These are phyloP conservation scores for Fraxinus xanthoxyloides DNA, from an alignment of 305 asterid species.

Conservation along the genomic window DNA sequence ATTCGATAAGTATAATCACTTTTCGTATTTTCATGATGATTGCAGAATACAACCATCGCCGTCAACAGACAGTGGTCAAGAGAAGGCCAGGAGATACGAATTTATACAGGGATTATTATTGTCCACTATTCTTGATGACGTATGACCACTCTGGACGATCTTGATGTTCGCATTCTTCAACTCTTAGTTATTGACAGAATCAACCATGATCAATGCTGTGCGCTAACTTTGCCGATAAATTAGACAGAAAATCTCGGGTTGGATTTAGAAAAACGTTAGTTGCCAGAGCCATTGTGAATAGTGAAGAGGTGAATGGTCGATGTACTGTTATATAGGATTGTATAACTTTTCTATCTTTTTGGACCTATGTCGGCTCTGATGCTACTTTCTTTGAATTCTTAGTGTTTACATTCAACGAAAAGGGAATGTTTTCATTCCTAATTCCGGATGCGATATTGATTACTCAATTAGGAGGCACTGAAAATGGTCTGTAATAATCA, in stretches of 20 bases:
- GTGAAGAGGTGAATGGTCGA: neutral
- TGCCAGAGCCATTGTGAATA: neutral
- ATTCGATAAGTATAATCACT: neutral
- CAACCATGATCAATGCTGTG: constrained; percentile 7
- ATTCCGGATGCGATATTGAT: neutral
- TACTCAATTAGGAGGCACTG: neutral
- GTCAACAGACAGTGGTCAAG: constrained; percentile 47
- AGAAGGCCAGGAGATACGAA: constrained; percentile 55
- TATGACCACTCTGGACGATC: constrained; percentile 26
- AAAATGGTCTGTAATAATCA: neutral
- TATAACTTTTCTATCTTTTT: neutral
- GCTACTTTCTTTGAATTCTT: neutral
- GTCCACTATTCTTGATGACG: constrained; percentile 66
- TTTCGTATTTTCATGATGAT: constrained; percentile 10
- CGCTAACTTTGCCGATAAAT: constrained; percentile 11
- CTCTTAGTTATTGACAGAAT: constrained; percentile 22
- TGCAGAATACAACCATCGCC: constrained; percentile 46
- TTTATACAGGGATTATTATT: constrained; percentile 56
- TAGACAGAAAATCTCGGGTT: neutral
- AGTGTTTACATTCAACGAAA: neutral
- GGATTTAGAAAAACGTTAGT: neutral
- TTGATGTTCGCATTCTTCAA: constrained; percentile 13
- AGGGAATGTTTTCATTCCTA: neutral
- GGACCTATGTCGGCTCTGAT: neutral
- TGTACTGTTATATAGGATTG: constrained; percentile 1